Percentiles rank a stretch among this genome's conserved stretches.
Evolutionary conservation across 352 stramenopile species (phyloP).

Genomic region (Phytopythium aichiense): DNA sequence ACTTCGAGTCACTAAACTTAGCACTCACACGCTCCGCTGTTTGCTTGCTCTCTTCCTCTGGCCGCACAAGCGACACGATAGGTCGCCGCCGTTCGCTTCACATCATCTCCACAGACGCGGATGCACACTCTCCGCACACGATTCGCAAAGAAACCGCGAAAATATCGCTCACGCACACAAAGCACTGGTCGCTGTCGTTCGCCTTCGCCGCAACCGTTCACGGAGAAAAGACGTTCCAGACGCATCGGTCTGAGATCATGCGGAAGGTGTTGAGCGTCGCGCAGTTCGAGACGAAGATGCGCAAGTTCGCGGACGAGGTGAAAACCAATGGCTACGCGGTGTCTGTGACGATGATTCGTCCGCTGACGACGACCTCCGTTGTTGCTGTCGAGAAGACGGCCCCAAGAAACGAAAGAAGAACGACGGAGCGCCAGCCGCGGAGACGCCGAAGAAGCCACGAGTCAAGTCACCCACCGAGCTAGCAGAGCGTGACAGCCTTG

Average conservation of each 20-base stretch:
- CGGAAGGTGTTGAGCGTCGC: conserved; percentile 5
- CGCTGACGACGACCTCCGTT: conserved; percentile 3
- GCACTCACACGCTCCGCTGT: no score
- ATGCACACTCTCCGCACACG: no score
- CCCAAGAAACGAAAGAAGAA: conserved; percentile 4
- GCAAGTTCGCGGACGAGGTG: conserved; percentile 10
- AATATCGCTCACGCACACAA: no score
- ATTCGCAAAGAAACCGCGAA: no score
- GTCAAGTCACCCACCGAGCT: conserved; percentile 8
- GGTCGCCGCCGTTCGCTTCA: no score
- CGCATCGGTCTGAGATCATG: conserved; percentile 3
- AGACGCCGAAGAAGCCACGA: neutral
- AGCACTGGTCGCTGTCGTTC: no score
- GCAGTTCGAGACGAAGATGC: conserved; percentile 10
- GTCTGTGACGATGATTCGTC: conserved; percentile 6
- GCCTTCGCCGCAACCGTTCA: neutral
- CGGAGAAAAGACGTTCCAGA: conserved; percentile 2
- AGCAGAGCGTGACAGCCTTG: no score
- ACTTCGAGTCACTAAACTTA: no score
- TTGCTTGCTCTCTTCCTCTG: no score
- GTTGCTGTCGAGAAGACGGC: neutral
- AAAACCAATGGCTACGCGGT: conserved; percentile 11
- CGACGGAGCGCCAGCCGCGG: neutral
- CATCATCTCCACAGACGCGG: no score
- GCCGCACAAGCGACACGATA: no score